Evolutionary conservation across 2,329 filamentous ascomycete species (phyloP), one percentile per base, ranked within the genome.

Genomic region (Coniochaeta sp.): DNA sequence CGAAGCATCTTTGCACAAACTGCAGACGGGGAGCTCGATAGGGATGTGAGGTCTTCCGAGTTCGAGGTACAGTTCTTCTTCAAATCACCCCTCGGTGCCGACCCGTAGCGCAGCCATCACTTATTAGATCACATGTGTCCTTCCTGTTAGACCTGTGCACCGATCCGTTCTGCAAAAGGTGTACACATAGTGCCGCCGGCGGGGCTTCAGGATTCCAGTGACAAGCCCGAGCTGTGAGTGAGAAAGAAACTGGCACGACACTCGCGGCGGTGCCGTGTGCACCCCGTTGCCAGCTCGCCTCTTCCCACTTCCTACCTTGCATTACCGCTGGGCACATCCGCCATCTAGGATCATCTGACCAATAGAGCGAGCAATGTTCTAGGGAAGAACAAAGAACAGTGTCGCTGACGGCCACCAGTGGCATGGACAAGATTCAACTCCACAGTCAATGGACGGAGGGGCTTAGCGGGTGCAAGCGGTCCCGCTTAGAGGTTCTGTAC

Each of bases 251-350:
- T 2, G 54, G 26, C 19, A 19, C 19, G 24, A 24, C 33, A 43
- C 9, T 22, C 9, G 43, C 43, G 43, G 43, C 43, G 9, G 19
- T 11, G 43, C 19, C 43, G 40, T 54, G 28, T n/a, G 28, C 52
- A 55, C 33, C 52, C n/a, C 52, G 52, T 55, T 16, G 47, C 54
- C 54, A 1, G 47, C 50, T 60, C 58, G 58, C 58, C 57, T 60
- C 34, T 44, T 47, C 52, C 58, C 58, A 6, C 44, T 50, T 50
- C 58, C 31, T 59, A 26, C 47, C 31, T 44, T 60, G 58, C 58
- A 57, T 60, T 60, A 17, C 58, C 58, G 58, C 52, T 44, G 58
- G 58, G 58, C 26, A 26, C 58, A 55, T 57, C 44, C 34, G 52
- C 52, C 26, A 22, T n/a, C 54, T 24, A 28, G 38, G 36, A 17